These are phyloP conservation scores for Gynandropsis gynandra DNA, from an alignment of 345 rosid species.

Conservation along the genomic window DNA sequence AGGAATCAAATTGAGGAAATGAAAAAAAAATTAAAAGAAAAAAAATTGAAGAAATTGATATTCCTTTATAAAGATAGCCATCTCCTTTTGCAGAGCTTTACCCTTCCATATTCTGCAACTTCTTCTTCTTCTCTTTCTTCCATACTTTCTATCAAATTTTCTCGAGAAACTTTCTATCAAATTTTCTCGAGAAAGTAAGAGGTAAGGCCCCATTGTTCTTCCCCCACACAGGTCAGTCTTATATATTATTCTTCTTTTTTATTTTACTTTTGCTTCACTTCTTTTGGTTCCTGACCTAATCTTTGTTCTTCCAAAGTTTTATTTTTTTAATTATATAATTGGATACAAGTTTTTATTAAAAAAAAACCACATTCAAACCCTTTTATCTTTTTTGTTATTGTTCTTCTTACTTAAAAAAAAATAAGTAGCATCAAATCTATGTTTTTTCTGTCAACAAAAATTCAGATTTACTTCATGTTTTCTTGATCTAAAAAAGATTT, in stretches of 20 bases:
- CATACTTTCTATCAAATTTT: constrained; percentile 34
- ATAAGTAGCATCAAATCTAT: too few relatives aligned
- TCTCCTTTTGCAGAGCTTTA: constrained; percentile 29
- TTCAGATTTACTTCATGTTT: too few relatives aligned
- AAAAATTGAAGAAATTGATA: neutral
- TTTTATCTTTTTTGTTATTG: constrained; percentile 22
- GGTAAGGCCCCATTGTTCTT: constrained; percentile 26
- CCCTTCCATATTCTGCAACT: constrained; percentile 36
- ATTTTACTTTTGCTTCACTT: constrained; percentile 32
- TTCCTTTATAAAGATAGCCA: constrained; percentile 31
- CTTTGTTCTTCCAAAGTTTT: constrained; percentile 21
- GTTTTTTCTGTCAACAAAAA: too few relatives aligned
- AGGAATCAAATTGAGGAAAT: constrained; percentile 21
- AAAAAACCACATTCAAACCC: constrained; percentile 18
- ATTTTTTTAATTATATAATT: constrained; percentile 1
- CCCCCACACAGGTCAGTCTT: constrained; percentile 27
- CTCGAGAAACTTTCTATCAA: constrained; percentile 22
- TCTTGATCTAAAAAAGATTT: too few relatives aligned
- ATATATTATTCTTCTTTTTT: constrained; percentile 30
- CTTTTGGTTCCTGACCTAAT: constrained; percentile 31
- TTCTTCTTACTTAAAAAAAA: neutral
- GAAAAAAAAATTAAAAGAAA: neutral
- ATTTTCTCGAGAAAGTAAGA: constrained; percentile 25
- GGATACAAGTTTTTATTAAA: neutral
- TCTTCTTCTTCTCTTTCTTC: constrained; percentile 27